Conservation (phyloP, 352 stramenopile genomes). For the Nothophytophthora sp. region DNA sequence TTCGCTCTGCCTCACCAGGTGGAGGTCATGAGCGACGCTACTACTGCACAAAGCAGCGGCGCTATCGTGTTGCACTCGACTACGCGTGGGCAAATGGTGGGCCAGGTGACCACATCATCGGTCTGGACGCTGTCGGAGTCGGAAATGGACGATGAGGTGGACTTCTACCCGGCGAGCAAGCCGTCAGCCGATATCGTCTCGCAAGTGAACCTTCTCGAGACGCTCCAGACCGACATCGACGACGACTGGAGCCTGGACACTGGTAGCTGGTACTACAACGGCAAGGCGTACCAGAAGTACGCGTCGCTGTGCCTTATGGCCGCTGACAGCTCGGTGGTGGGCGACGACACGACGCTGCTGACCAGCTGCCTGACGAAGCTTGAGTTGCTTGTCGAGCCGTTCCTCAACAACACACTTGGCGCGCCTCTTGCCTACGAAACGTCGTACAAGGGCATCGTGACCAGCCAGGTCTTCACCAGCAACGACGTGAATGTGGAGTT, state of each 20-base stretch:
- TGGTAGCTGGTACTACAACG: constrained; percentile 79
- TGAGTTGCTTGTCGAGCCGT: constrained; percentile 49
- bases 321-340: constrained; percentile 47
- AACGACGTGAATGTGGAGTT: constrained; percentile 70
- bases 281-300: constrained; percentile 83
- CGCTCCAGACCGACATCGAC: constrained; percentile 56
- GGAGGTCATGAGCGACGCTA: constrained; percentile 30
- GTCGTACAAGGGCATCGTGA: constrained; percentile 68
- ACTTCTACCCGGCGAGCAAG: constrained; percentile 56
- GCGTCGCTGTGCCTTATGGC: constrained; percentile 78
- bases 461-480: constrained; percentile 46
- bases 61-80: constrained; percentile 55
- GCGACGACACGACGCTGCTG: constrained; percentile 50
- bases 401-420: constrained; percentile 59
- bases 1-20: constrained; percentile 75
- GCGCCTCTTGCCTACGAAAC: constrained; percentile 75
- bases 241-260: constrained; percentile 44
- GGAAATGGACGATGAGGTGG: constrained; percentile 50
- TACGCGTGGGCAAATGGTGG: constrained; percentile 59
- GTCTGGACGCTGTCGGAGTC: constrained; percentile 61
- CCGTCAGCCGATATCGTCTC: constrained; percentile 31
- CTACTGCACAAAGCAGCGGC: constrained; percentile 18
- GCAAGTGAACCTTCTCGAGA: constrained; percentile 42
- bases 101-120: constrained; percentile 36
- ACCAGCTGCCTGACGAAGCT: constrained; percentile 64